Base-by-base conservation (phyloP, 2,329 filamentous ascomycete genomes). In the Colletotrichum tropicicola region DNA sequence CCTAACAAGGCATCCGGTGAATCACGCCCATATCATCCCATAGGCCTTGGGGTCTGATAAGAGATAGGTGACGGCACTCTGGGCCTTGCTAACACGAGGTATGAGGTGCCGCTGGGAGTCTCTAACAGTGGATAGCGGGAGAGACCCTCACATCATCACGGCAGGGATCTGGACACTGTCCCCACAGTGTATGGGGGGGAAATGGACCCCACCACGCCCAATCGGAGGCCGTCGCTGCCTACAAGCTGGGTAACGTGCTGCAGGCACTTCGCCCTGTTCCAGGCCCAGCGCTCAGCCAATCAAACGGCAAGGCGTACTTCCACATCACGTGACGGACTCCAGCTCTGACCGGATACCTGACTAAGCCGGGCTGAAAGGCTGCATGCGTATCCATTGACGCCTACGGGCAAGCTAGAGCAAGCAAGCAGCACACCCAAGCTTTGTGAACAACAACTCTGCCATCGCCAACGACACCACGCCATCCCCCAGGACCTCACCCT, bases 341-440 rank as follows among this genome's bases (percentile, higher is more conserved):
- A 53, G 63, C 63, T 48, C n/a, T 27, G 3, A 54, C 3, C n/a
- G 4, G 19, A 5, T 28, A 44, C 37, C 51, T 67, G 65, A 66
- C 65, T 66, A 62, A 67, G 64, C 65, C 43, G n/a, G 59, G 52
- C 55, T 56, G 59, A 60, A 49, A 65, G 55, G 65, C 61, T 68
- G 67, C 65, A 67, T 68, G 49, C 62, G 62, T 68, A 68, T 59
- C 67, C 56, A 55, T 66, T 68, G 67, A 68, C 67, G 67, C 67
- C 67, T 68, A 67, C 65, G 54, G 48, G 41, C 58, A 56, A 62
- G 62, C 62, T 52, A 28, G 41, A 54, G 23, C 44, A 51, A 41
- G 27, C 58, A 56, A 47, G 49, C 35, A 56, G 19, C 35, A 45
- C 12, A 37, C 41, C 39, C 37, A 45, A 43, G 41, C 27, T 32